A percentile compares a stretch with the other conserved stretches of the same genome.
Conservation (phyloP, 2,329 filamentous ascomycete species). For the Colletotrichum lupini region DNA sequence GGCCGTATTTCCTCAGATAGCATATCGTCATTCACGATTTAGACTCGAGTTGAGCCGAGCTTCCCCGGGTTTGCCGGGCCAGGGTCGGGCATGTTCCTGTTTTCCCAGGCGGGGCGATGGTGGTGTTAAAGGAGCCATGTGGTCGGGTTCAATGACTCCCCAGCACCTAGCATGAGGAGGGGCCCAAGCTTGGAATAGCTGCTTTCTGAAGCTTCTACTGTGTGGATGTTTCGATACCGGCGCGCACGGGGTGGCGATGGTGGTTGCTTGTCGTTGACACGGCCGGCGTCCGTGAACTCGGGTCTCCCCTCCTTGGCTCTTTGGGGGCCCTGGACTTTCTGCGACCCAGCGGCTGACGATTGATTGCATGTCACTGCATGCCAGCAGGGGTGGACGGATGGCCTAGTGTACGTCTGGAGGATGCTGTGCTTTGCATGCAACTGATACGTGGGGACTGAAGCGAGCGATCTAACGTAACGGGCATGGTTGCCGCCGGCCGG, state of each 20-base stretch:
- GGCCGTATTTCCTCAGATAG: not conserved
- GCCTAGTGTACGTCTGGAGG: not conserved
- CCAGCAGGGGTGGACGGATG: not conserved
- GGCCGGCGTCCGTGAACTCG: slow-evolving; percentile 12
- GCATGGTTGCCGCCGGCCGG: slow-evolving; percentile 14
- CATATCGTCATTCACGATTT: slow-evolving; percentile 21
- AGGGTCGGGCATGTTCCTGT: slow-evolving; percentile 26
- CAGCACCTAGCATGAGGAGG: not conserved
- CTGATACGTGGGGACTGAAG: slow-evolving; percentile 27
- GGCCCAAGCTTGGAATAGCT: not conserved
- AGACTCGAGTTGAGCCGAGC: slow-evolving; percentile 12
- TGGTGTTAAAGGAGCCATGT: slow-evolving; percentile 27
- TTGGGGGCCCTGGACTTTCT: slow-evolving; percentile 9
- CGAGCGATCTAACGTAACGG: slow-evolving; percentile 27
- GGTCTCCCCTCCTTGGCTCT: not conserved
- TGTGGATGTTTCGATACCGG: slow-evolving; percentile 11
- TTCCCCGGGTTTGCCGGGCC: slow-evolving; percentile 3
- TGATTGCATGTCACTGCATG: not conserved
- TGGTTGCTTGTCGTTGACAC: not conserved
- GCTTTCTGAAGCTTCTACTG: not conserved
- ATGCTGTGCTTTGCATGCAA: slow-evolving; percentile 24
- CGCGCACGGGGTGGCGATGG: slow-evolving; percentile 24
- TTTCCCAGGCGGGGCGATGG: not conserved
- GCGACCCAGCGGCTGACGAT: slow-evolving; percentile 19
- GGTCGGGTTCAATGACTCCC: slow-evolving; percentile 24